phyloP scores from a whole-genome alignment of 2,329 filamentous ascomycete genomes.

The Aspergillus fructus region DNA sequence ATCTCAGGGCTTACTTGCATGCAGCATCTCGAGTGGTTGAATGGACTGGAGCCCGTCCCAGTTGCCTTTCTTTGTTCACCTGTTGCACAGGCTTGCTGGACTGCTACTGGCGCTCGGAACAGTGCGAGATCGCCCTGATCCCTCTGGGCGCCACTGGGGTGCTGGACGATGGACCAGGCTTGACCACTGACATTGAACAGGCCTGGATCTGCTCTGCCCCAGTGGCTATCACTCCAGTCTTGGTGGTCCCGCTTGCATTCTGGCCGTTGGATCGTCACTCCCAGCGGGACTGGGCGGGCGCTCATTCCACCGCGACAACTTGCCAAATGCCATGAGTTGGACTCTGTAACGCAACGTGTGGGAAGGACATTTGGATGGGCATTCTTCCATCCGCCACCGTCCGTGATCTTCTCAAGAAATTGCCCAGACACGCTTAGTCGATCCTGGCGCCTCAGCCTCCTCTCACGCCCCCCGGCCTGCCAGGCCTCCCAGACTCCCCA shows the following conservation, averaged over 20 bases:
- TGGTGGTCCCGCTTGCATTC: not conserved
- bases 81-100: conserved; percentile 1
- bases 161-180: too few species aligned
- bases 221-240: not conserved
- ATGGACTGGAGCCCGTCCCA: not conserved
- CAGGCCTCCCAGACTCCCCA: not conserved
- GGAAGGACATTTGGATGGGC: not conserved
- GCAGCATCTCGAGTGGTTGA: too few species aligned
- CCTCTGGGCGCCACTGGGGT: not conserved
- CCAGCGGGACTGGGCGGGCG: not conserved
- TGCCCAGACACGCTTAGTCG: not conserved
- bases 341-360: not conserved
- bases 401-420: conserved; percentile 2
- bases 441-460: conserved; percentile 5
- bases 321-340: not conserved
- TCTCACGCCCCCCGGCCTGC: not conserved
- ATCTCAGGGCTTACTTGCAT: too few species aligned
- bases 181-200: not conserved
- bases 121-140: not conserved
- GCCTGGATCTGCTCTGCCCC: not conserved
- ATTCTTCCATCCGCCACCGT: not conserved
- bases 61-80: not conserved
- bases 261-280: conserved; percentile 3
- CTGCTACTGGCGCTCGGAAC: conserved; percentile 1
- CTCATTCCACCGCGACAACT: not conserved